Evolutionary conservation across 192 early-diverging fungal species (phyloP).

Genomic region (Coemansia sp.): DNA sequence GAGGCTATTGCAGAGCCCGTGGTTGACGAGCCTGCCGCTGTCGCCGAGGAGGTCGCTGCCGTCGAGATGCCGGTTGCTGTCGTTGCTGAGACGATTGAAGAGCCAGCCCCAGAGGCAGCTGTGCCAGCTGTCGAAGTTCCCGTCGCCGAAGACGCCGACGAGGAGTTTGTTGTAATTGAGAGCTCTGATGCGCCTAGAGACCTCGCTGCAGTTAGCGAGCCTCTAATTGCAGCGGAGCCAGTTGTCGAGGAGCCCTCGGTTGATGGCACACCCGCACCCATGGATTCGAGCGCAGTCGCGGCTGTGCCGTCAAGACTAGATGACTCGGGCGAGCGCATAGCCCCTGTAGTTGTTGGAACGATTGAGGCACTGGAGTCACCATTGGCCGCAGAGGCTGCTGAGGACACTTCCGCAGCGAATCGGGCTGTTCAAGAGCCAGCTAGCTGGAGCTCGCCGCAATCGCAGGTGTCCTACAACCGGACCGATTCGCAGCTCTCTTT

Average conservation of each 20-base stretch:
- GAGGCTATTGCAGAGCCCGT: not conserved
- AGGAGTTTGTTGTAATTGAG: not conserved
- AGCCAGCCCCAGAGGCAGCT: not conserved
- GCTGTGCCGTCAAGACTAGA: constrained; percentile 1
- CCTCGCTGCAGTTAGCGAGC: not conserved
- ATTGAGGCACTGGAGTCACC: constrained; percentile 18
- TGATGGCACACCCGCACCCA: not conserved
- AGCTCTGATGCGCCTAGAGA: not conserved
- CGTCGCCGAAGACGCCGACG: not conserved
- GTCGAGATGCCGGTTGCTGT: not conserved
- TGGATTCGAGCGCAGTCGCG: not conserved
- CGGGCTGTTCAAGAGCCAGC: constrained; percentile 11
- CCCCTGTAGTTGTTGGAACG: constrained; percentile 42
- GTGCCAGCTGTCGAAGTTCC: not conserved
- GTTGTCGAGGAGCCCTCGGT: constrained; percentile 1
- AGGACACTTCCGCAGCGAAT: not conserved
- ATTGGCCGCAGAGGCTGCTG: constrained; percentile 6
- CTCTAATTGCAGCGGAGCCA: not conserved
- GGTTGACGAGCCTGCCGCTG: not conserved
- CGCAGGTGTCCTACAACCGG: constrained; percentile 43
- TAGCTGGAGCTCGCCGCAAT: constrained; percentile 25
- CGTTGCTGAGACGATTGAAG: not conserved
- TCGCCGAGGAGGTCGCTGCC: not conserved
- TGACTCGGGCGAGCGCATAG: constrained; percentile 13
- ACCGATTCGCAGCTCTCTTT: constrained; percentile 31